phyloP scores from a whole-genome alignment of 768 basidiomycete genomes.

The Hericium erinaceus region DNA sequence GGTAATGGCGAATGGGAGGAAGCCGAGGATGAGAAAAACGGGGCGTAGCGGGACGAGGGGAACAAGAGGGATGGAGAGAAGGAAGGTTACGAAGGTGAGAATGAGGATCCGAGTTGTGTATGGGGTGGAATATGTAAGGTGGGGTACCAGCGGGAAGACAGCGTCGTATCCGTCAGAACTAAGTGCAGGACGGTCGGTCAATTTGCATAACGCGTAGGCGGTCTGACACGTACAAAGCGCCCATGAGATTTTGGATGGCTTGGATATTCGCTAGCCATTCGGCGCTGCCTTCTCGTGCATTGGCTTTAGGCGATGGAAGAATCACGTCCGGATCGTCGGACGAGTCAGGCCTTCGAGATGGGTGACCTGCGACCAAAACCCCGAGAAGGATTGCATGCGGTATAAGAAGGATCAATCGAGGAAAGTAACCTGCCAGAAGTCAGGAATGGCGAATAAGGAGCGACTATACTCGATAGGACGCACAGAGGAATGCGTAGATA shows the following conservation, averaged over 20 bases:
- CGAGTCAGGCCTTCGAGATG: conserved; percentile 21
- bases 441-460: neutral
- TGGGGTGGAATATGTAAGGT: conserved; percentile 41
- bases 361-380: conserved; percentile 60
- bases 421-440: conserved; percentile 55
- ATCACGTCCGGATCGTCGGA: conserved; percentile 9
- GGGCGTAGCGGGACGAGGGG: conserved; percentile 29
- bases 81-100: conserved; percentile 33
- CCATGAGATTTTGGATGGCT: conserved; percentile 89
- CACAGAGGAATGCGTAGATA: conserved; percentile 73
- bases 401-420: conserved; percentile 57
- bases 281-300: conserved; percentile 50
- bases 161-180: conserved; percentile 58
- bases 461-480: conserved; percentile 19
- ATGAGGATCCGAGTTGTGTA: conserved; percentile 48
- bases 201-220: neutral
- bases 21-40: conserved; percentile 42
- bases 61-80: conserved; percentile 31
- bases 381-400: conserved; percentile 56
- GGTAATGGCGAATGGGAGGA: conserved; percentile 41
- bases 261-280: conserved; percentile 87
- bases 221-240: conserved; percentile 49
- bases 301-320: conserved; percentile 24
- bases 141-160: conserved; percentile 39
- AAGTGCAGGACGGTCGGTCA: conserved; percentile 4